Base-by-base conservation (phyloP, 2,329 filamentous ascomycete species). In the Calonectria pseudoturangicola region DNA sequence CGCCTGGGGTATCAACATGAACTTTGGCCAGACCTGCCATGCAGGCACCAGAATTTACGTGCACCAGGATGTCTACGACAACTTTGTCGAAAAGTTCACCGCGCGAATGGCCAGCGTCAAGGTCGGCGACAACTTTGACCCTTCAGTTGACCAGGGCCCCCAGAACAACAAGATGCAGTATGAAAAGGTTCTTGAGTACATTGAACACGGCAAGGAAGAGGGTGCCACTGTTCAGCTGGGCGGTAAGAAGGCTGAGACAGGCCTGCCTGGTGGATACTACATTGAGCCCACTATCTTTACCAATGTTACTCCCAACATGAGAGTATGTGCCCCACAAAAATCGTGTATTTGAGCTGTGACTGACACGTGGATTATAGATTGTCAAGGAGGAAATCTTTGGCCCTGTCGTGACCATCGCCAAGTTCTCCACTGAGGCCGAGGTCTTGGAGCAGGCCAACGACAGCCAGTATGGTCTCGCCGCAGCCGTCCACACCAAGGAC, bases 101-200 rank as follows among this genome's bases (percentile, higher is more conserved):
- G 86, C 90, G 51, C 85, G 89, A 71, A 86, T 93, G 73, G 85
- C 87, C 30, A 89, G 89, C 33, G 92, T 89, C 76, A 89, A 92
- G 65, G 88, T 95, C 13, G 94, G 93, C 68, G 90, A 95, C 79
- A 93, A 92, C 0, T 95, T 94, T 82, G 87, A 88, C 8, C 89
- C 92, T 75, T 86, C 86, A 39, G 94, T 93, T 1, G 93, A 92
- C 85, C 93, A 95, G 80, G 93, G 93, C 0, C 93, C 94, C 0
- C 93, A 95, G 79, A 90, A 94, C 54, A 93, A 92, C 7, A 92
- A 92, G 80, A 83, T 87, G 10, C 93, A 95, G 80, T 93, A 93
- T 78, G 92, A 95, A 60, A 87, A 91, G 43, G 89, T 96, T 1
- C 86, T 95, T 25, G 88, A 87, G 0, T 96, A 93, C 81, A 91